Conservation (phyloP, 352 stramenopile species). For the Globisporangium recalcitrans region DNA sequence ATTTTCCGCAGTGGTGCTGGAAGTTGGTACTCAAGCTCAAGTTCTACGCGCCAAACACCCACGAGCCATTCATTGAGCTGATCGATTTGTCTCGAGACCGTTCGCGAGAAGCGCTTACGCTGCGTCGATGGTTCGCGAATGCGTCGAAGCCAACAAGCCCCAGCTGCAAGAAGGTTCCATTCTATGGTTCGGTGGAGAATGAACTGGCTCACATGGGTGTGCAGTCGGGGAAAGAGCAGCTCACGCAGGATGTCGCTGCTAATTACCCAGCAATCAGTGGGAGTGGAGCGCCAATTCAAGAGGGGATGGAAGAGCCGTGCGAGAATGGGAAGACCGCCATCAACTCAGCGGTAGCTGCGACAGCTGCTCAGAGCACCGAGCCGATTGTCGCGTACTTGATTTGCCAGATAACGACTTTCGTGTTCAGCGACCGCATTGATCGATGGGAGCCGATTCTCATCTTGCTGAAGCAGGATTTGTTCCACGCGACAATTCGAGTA, state of each 20-base stretch:
- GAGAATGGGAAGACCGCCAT: slow-evolving; percentile 16
- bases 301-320: not conserved
- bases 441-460: slow-evolving; percentile 78
- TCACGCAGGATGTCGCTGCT: slow-evolving; percentile 5
- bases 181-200: slow-evolving; percentile 48
- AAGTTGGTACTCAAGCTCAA: slow-evolving; percentile 76
- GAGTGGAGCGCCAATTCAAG: slow-evolving; percentile 32
- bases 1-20: slow-evolving; percentile 86
- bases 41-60: slow-evolving; percentile 70
- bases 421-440: slow-evolving; percentile 73
- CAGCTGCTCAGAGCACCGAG: slow-evolving; percentile 58
- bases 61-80: slow-evolving; percentile 59
- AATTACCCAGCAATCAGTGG: slow-evolving; percentile 13
- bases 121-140: slow-evolving; percentile 72
- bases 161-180: slow-evolving; percentile 32
- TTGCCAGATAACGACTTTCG: slow-evolving; percentile 42
- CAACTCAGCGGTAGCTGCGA: slow-evolving; percentile 25
- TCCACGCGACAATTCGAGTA: slow-evolving; percentile 58
- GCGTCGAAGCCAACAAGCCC: slow-evolving; percentile 23
- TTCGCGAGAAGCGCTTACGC: slow-evolving; percentile 63
- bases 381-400: slow-evolving; percentile 84
- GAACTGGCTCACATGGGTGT: slow-evolving; percentile 23
- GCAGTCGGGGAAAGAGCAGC: not conserved
- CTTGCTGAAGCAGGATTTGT: slow-evolving; percentile 60
- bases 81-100: slow-evolving; percentile 73